These are phyloP conservation scores for Haematococcus lacustris DNA, from an alignment of 139 green algal genomes.

Conservation along the genomic window DNA sequence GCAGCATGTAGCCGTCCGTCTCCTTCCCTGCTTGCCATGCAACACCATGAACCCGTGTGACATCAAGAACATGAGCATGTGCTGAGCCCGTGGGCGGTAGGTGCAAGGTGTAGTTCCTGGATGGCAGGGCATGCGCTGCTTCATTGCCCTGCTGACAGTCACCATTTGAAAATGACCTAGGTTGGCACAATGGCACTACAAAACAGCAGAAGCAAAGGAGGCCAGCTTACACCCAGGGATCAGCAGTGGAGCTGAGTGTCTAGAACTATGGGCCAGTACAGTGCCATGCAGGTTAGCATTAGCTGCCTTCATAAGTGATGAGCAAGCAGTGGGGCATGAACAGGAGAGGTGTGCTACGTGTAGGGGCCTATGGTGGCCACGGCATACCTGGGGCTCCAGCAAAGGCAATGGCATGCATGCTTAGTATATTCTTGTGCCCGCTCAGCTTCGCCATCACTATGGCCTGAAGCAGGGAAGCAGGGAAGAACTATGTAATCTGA, in stretches of 20 bases:
- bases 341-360: neutral
- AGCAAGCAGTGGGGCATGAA: neutral
- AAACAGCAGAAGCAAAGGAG: neutral
- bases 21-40: conserved; percentile 17
- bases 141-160: neutral
- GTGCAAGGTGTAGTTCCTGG: neutral
- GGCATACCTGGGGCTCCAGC: conserved; percentile 13
- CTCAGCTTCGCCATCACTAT: conserved; percentile 22
- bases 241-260: neutral
- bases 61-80: neutral
- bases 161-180: neutral
- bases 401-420: conserved; percentile 54
- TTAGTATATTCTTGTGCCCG: conserved; percentile 55
- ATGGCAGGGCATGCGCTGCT: neutral
- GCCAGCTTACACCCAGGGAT: neutral
- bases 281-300: neutral
- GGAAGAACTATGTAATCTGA: neutral
- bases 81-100: neutral
- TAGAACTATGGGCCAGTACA: neutral
- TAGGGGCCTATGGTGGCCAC: no score
- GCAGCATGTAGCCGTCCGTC: conserved; percentile 67
- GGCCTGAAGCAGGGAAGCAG: neutral
- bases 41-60: neutral
- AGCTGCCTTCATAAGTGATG: neutral
- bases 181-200: neutral